Conservation (phyloP, 371 early-diverging fungal genomes). For the Lichtheimia ornata region DNA sequence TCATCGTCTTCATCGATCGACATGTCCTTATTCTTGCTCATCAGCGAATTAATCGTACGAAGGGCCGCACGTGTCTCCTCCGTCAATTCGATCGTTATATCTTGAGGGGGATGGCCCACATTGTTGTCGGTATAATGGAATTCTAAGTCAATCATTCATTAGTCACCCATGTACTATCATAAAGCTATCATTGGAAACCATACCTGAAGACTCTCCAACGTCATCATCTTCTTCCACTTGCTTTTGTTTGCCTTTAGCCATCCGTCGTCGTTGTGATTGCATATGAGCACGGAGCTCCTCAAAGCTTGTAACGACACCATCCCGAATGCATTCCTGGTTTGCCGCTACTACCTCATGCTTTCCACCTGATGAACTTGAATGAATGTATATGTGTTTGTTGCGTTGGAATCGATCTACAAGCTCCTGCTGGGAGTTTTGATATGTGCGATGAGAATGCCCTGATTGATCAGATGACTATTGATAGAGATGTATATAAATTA, state of each 20-base stretch:
- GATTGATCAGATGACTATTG: too few species aligned
- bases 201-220: background rate
- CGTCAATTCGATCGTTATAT: slow-evolving; percentile 15
- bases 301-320: slow-evolving; percentile 9
- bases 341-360: too few species aligned
- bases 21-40: slow-evolving; percentile 3
- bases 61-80: slow-evolving; percentile 24
- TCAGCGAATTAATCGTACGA: slow-evolving; percentile 5
- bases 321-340: too few species aligned
- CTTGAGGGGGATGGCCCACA: background rate
- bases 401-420: too few species aligned
- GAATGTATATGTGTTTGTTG: too few species aligned
- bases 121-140: background rate
- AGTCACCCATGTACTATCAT: too few species aligned
- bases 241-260: background rate
- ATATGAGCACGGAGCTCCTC: slow-evolving; percentile 11
- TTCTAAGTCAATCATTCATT: background rate
- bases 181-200: too few species aligned
- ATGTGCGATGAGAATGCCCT: too few species aligned
- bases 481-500: too few species aligned
- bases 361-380: background rate
- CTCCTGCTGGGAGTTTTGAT: too few species aligned
- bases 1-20: slow-evolving; percentile 6
- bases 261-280: background rate
- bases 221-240: background rate